Evolutionary conservation across 2,329 filamentous ascomycete species (phyloP).

Genomic region (Ophiostoma ips): DNA sequence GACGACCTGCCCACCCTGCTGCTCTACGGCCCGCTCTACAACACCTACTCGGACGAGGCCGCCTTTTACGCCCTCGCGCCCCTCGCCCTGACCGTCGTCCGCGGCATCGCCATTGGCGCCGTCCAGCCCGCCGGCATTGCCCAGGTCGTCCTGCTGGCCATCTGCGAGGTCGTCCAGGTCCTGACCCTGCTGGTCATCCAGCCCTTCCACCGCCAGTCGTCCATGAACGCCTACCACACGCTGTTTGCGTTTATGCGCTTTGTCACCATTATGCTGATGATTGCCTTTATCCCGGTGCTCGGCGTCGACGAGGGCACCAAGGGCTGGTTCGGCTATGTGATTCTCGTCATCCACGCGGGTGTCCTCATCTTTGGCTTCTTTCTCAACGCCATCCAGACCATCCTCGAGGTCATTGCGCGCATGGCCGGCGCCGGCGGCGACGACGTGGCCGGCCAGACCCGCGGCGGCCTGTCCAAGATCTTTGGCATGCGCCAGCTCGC

Average conservation of each 20-base stretch:
- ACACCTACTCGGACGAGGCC: conserved; percentile 90
- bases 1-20: conserved; percentile 85
- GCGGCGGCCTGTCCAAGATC: conserved; percentile 77
- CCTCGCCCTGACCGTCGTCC: conserved; percentile 68
- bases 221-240: conserved; percentile 93
- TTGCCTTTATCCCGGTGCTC: conserved; percentile 73
- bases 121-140: conserved; percentile 87
- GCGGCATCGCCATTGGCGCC: conserved; percentile 81
- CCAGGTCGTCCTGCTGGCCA: conserved; percentile 80
- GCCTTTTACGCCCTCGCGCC: conserved; percentile 83
- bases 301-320: conserved; percentile 65
- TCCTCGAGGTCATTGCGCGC: conserved; percentile 76
- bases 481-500: conserved; percentile 86
- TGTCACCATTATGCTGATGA: conserved; percentile 59
- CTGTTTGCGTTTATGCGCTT: conserved; percentile 70
- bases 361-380: conserved; percentile 88
- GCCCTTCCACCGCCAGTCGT: conserved; percentile 80
- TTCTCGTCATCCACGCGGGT: conserved; percentile 70
- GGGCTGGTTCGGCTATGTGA: conserved; percentile 91
- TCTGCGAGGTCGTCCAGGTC: conserved; percentile 85
- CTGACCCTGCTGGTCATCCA: conserved; percentile 79
- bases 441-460: conserved; percentile 50
- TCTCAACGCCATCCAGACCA: conserved; percentile 77
- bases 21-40: conserved; percentile 86
- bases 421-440: conserved; percentile 72